These are phyloP conservation scores for Rhizopus stolonifer DNA, from an alignment of 371 early-diverging fungal species.

Conservation along the genomic window DNA sequence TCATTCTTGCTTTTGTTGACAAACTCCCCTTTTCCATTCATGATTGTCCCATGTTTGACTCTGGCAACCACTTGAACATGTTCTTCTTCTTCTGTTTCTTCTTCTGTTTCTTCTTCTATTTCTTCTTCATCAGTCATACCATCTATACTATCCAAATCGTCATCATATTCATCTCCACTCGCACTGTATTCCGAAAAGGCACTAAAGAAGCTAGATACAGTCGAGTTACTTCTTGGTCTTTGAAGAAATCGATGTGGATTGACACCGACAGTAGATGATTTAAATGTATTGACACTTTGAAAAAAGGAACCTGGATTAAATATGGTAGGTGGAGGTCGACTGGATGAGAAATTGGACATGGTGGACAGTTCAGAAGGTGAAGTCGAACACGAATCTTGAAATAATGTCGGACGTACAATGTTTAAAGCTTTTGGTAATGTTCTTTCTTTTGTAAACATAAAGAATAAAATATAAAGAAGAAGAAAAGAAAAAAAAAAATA, in stretches of 20 bases:
- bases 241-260: slow-evolving; percentile 29
- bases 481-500: slow-evolving; percentile 1
- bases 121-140: slow-evolving; percentile 20
- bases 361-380: slow-evolving; percentile 25
- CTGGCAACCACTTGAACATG: slow-evolving; percentile 40
- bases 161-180: slow-evolving; percentile 2
- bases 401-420: slow-evolving; percentile 28
- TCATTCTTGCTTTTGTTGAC: slow-evolving; percentile 31
- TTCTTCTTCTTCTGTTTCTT: too few relatives aligned
- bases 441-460: slow-evolving; percentile 28
- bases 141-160: slow-evolving; percentile 21
- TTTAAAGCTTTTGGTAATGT: slow-evolving; percentile 34
- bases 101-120: slow-evolving; percentile 12
- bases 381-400: slow-evolving; percentile 25
- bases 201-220: slow-evolving; percentile 22
- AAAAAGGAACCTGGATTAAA: slow-evolving; percentile 21
- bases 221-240: slow-evolving; percentile 33
- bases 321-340: slow-evolving; percentile 23
- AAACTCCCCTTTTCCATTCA: slow-evolving; percentile 53
- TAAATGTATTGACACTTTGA: slow-evolving; percentile 17
- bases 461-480: slow-evolving; percentile 6
- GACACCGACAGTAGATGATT: slow-evolving; percentile 17
- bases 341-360: slow-evolving; percentile 19
- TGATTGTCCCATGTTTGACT: slow-evolving; percentile 46
- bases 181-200: slow-evolving; percentile 5